Evolutionary conservation across 1,284 basidiomycete genomes (phyloP), one percentile per base, ranked within the genome.

Genomic region (Rhodotorula mucilaginosa): DNA sequence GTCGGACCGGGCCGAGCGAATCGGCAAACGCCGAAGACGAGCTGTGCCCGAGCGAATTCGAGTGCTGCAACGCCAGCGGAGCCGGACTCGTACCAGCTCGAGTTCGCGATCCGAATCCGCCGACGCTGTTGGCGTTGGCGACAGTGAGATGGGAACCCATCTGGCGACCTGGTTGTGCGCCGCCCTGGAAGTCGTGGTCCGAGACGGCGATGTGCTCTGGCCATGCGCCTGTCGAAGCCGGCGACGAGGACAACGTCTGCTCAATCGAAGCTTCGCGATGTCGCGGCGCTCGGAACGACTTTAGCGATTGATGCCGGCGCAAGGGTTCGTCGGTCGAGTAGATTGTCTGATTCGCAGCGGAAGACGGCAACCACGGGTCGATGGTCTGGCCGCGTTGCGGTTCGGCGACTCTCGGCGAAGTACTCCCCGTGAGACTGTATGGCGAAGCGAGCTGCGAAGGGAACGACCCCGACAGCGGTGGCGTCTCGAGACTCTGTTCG

Each of bases 301-400:
- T 64, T 18, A 76, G 67, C 46, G 64, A 67, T 60, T 76, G 74
- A 31, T 74, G 74, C 15, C 74, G 65, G 31, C 73, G 68, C 44
- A 69, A 58, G 39, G 58, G 67, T 47, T 67, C 64, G 5, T 69
- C 46, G 12, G 67, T 66, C 23, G 69, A 67, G 5, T 69, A 52
- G 18, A 29, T n/a, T 46, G 60, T 34, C 5, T 52, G 29, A 5
- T 57, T 39, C 18, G 29, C 29, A 2, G 61, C 31, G 31, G 68
- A 68, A 1, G 60, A 34, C 18, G 70, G 54, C 10, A 69, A 58
- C 61, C 70, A 71, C 16, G 70, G 67, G 61, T 66, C 67, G 49
- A 64, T 68, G 3, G 67, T 65, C 31, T 47, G 61, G n/a, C 57
- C 64, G n/a, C 52, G 70, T 1, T 46, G 70, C 7, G 64, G 61